phyloP scores from a whole-genome alignment of 2,329 filamentous ascomycete species.

The Pestalotiopsis sp. region DNA sequence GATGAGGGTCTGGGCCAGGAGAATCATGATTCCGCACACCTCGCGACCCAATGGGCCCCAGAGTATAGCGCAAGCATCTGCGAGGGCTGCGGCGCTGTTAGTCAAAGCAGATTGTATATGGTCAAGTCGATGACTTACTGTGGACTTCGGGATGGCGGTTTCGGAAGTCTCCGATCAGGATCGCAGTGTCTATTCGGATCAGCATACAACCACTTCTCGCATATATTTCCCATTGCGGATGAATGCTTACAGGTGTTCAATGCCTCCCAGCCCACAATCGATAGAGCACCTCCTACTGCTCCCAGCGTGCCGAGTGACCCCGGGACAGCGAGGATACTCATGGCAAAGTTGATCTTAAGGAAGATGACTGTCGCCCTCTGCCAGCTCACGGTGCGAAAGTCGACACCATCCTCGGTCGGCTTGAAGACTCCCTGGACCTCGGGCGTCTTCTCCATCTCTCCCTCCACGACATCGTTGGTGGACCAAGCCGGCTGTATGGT shows the following conservation, averaged over 20 bases:
- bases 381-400: slow-evolving; percentile 38
- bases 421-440: slow-evolving; percentile 26
- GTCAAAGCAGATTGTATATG: neutral
- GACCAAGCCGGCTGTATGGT: neutral
- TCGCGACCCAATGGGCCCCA: slow-evolving; percentile 27
- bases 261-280: slow-evolving; percentile 25
- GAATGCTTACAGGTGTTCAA: slow-evolving; percentile 31
- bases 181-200: slow-evolving; percentile 21
- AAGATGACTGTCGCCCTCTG: slow-evolving; percentile 42
- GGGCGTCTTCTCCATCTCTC: neutral
- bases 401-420: slow-evolving; percentile 26
- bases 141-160: slow-evolving; percentile 28
- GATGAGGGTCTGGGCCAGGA: slow-evolving; percentile 28
- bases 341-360: slow-evolving; percentile 35
- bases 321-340: slow-evolving; percentile 26
- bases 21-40: slow-evolving; percentile 25
- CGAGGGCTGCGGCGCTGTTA: slow-evolving; percentile 20
- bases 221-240: neutral
- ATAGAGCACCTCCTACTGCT: slow-evolving; percentile 36
- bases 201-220: neutral
- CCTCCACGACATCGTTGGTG: neutral
- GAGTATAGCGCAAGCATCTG: slow-evolving; percentile 26
- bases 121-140: slow-evolving; percentile 12
- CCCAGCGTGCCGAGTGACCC: slow-evolving; percentile 20
- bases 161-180: slow-evolving; percentile 27